phyloP scores from a whole-genome alignment of 2,329 filamentous ascomycete species.

The Trematosphaeria pertusa region DNA sequence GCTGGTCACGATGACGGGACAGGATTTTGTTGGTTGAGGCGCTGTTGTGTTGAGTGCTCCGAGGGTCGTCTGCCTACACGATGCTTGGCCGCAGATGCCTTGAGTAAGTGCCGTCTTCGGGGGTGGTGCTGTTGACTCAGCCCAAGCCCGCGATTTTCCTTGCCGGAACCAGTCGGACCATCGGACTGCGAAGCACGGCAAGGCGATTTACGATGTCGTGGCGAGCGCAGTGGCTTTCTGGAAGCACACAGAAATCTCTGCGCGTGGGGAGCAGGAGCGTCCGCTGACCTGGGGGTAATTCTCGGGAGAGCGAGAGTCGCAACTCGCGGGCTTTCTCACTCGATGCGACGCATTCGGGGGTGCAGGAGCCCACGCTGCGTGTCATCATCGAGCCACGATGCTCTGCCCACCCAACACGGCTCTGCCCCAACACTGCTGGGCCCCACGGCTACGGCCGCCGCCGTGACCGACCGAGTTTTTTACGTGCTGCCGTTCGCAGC shows the following conservation, averaged over 20 bases:
- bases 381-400: slow-evolving; percentile 16
- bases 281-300: not conserved
- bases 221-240: not conserved
- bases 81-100: slow-evolving; percentile 25
- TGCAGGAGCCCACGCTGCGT: slow-evolving; percentile 16
- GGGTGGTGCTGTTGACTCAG: slow-evolving; percentile 33
- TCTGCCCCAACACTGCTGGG: slow-evolving; percentile 1
- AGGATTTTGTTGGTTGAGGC: slow-evolving; percentile 7
- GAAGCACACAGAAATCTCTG: slow-evolving; percentile 1
- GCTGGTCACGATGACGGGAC: slow-evolving; percentile 27
- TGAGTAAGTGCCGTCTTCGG: slow-evolving; percentile 1
- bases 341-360: not conserved
- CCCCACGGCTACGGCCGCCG: slow-evolving; percentile 8
- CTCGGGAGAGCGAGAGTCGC: not conserved
- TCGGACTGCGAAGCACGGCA: slow-evolving; percentile 11
- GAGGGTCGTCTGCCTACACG: slow-evolving; percentile 24
- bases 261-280: not conserved
- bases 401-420: not conserved
- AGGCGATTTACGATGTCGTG: no score
- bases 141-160: slow-evolving; percentile 19
- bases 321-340: slow-evolving; percentile 7
- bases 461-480: slow-evolving; percentile 1
- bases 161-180: slow-evolving; percentile 24
- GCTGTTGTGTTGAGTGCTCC: not conserved
- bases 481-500: slow-evolving; percentile 4